Evolutionary conservation across 2,329 filamentous ascomycete genomes (phyloP).

Genomic region (Colletotrichum ledebouriae): DNA sequence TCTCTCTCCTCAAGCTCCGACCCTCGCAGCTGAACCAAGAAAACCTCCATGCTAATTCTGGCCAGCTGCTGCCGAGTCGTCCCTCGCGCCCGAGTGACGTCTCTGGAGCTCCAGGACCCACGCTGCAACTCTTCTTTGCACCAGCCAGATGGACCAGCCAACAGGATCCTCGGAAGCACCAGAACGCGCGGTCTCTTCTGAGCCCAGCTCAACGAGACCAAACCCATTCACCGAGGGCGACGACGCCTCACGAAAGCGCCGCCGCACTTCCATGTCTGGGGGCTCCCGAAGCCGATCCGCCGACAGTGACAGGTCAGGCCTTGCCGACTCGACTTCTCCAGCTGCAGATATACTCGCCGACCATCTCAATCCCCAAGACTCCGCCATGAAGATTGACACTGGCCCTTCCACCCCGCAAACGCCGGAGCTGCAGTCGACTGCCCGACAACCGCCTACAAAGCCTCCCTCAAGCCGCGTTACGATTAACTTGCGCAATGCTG

Average conservation of each 20-base stretch:
- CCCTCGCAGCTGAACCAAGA: conserved; percentile 40
- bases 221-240: conserved; percentile 75
- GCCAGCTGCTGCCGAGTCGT: conserved; percentile 66
- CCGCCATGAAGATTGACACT: conserved; percentile 58
- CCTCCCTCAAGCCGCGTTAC: conserved; percentile 71
- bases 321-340: conserved; percentile 51
- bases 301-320: conserved; percentile 55
- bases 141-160: conserved; percentile 68
- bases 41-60: conserved; percentile 70
- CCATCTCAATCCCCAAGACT: conserved; percentile 46
- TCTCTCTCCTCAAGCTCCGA: conserved; percentile 38
- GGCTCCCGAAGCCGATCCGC: conserved; percentile 67
- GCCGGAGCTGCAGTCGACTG: conserved; percentile 53
- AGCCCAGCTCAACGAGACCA: conserved; percentile 72
- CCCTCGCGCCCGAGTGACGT: conserved; percentile 66
- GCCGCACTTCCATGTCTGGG: conserved; percentile 67
- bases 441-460: conserved; percentile 53
- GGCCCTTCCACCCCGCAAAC: conserved; percentile 58
- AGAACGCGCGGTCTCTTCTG: conserved; percentile 72
- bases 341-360: conserved; percentile 47
- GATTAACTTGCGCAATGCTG: conserved; percentile 68
- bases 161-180: conserved; percentile 63
- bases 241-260: conserved; percentile 70
- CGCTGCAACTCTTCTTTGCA: conserved; percentile 52
- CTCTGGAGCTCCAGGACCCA: conserved; percentile 61